A percentile compares a stretch with the other conserved stretches of the same genome.
Evolutionary conservation across 805 yeast genomes (phyloP).

Genomic region (Metschnikowia proteae): DNA sequence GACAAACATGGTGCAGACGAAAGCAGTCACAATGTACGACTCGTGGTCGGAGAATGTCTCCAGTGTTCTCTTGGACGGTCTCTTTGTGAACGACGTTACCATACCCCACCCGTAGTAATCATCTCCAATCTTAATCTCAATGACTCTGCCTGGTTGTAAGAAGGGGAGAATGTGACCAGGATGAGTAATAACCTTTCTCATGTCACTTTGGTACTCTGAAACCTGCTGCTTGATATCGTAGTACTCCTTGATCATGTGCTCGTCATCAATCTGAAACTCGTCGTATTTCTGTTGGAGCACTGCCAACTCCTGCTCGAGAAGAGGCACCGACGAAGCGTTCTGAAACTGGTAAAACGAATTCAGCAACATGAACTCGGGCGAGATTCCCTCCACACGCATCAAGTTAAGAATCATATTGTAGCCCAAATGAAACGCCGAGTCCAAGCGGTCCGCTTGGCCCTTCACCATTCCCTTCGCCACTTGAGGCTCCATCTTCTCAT

Average conservation of each 20-base stretch:
- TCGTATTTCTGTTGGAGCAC: conserved; percentile 49
- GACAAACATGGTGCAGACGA: conserved; percentile 70
- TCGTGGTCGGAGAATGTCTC: conserved; percentile 77
- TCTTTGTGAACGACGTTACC: conserved; percentile 70
- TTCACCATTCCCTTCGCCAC: conserved; percentile 99
- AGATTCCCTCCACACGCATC: conserved; percentile 96
- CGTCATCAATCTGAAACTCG: conserved; percentile 63
- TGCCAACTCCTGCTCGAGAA: conserved; percentile 63
- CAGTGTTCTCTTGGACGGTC: conserved; percentile 59
- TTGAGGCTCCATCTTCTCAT: conserved; percentile 98
- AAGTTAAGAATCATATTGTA: conserved; percentile 95
- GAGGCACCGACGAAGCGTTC: conserved; percentile 86
- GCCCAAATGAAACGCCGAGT: conserved; percentile 96
- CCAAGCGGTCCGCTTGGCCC: conserved; percentile 96
- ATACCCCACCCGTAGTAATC: conserved; percentile 96
- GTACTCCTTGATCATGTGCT: conserved; percentile 69
- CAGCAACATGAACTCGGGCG: conserved; percentile 96
- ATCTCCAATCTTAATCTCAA: conserved; percentile 58
- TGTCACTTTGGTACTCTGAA: conserved; percentile 66
- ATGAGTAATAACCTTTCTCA: conserved; percentile 79
- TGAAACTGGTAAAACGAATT: conserved; percentile 94
- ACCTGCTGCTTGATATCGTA: conserved; percentile 77
- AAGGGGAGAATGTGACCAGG: conserved; percentile 84
- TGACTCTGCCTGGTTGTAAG: conserved; percentile 83
- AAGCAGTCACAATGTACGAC: conserved; percentile 80